A percentile compares a stretch with the other conserved stretches of the same genome.
Evolutionary conservation across 139 green algal species (phyloP).

Genomic region (Gonium pectorale): DNA sequence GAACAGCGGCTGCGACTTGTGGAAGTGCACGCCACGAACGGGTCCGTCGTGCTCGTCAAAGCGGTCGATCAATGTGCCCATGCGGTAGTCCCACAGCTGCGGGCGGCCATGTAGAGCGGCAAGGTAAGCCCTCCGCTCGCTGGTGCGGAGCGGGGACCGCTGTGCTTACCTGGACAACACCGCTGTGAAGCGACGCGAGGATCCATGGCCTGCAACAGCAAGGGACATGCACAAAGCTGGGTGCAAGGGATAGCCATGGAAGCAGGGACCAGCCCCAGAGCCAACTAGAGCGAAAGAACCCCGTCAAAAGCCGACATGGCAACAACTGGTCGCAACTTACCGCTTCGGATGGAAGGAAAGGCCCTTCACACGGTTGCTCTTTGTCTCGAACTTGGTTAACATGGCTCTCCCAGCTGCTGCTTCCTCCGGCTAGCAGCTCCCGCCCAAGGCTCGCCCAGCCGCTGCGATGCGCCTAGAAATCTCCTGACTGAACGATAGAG

Average conservation of each 20-base stretch:
- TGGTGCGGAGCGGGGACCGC: background rate
- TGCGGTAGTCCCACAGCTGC: slow-evolving; percentile 99
- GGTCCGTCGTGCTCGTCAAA: slow-evolving; percentile 99
- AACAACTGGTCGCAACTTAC: slow-evolving; percentile 48
- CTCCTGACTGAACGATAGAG: too few relatives aligned
- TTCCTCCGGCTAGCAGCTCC: background rate
- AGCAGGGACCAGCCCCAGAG: background rate
- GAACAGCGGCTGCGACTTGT: slow-evolving; percentile 97
- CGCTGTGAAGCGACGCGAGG: slow-evolving; percentile 97
- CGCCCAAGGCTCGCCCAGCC: too few relatives aligned
- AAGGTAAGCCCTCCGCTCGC: background rate
- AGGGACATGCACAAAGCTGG: too few relatives aligned
- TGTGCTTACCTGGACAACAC: slow-evolving; percentile 92
- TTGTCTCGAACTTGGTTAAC: slow-evolving; percentile 96
- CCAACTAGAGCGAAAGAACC: background rate
- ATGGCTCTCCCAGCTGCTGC: too few relatives aligned
- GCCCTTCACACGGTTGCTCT: slow-evolving; percentile 98
- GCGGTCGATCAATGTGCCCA: slow-evolving; percentile 99
- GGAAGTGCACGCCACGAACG: slow-evolving; percentile 97
- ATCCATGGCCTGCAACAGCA: slow-evolving; percentile 93
- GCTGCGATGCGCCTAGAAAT: too few relatives aligned
- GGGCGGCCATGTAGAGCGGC: background rate
- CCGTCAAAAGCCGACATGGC: background rate
- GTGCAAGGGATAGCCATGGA: too few relatives aligned
- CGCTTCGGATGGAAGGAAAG: slow-evolving; percentile 98